Evolutionary conservation across 2,329 filamentous ascomycete species (phyloP), one percentile per base, ranked within the genome.

Genomic region (Bretziella fagacearum): DNA sequence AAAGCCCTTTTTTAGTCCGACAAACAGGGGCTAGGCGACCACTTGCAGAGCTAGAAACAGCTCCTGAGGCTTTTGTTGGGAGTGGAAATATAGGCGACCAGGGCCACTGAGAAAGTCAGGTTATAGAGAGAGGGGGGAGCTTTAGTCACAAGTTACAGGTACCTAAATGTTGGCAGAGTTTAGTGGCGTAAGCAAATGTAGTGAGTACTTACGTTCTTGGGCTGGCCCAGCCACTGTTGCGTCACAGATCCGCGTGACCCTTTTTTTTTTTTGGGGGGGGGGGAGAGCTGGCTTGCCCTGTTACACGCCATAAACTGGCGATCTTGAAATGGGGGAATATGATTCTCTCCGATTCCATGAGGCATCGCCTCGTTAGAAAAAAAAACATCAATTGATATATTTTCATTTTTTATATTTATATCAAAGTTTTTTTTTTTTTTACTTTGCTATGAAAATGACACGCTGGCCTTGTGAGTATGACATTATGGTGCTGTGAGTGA

Each of bases 131-230:
- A n/a, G n/a, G n/a, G n/a, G n/a, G n/a, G n/a, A n/a, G n/a, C n/a
- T n/a, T 39, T 39, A 39, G 35, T 39, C 35, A 39, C n/a, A 39
- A 20, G 18, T 39, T 20, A 39, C 20, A 11, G 23, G 35, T 39
- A 39, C 35, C 23, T 39, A 10, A 10, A 39, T 4, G 20, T 39
- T 39, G 23, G 35, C 23, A 20, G 35, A 2, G 15, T 22, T 39
- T 22, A 10, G 13, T 7, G 18, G 35, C 27, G 35, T 20, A 39
- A 5, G n/a, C 13, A 17, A 18, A n/a, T 20, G 35, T 39, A 39
- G 35, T 23, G 8, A 5, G 11, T 20, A 23, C 35, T 20, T 39
- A 17, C 18, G 23, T 10, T 10, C 17, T 33, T 20, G 23, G 23
- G 15, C 35, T n/a, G 17, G 23, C 33, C 8, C 18, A 8, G 17